A percentile compares a stretch with the other conserved stretches of the same genome.
Evolutionary conservation across 1,284 basidiomycete species (phyloP).

Genomic region (Stygiomarasmius scandens): DNA sequence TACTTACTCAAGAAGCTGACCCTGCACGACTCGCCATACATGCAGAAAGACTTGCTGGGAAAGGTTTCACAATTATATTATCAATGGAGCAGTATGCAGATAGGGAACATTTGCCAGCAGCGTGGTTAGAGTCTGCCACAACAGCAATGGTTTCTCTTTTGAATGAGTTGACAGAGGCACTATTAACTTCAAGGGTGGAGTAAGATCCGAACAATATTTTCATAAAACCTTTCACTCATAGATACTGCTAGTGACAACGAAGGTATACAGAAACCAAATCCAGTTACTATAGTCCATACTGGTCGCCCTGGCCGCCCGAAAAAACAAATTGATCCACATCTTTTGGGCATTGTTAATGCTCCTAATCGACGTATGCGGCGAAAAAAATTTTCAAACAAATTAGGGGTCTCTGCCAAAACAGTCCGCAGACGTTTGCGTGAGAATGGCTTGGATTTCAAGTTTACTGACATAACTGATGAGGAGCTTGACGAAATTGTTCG

Average conservation of each 20-base stretch:
- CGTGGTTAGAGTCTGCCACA: neutral
- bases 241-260: neutral
- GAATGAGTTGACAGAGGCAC: neutral
- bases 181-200: neutral
- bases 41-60: neutral
- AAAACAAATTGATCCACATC: constrained; percentile 23
- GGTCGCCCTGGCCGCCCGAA: constrained; percentile 23
- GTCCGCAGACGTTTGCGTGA: neutral
- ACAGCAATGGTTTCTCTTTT: neutral
- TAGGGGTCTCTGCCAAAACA: neutral
- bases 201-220: neutral
- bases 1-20: constrained; percentile 5
- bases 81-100: neutral
- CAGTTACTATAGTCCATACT: constrained; percentile 15
- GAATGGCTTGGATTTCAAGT: constrained; percentile 18
- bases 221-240: neutral
- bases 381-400: neutral
- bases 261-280: neutral
- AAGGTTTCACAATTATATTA: neutral
- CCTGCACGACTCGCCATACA: neutral
- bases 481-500: neutral
- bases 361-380: neutral
- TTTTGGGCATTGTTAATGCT: neutral
- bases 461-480: neutral
- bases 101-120: neutral